phyloP scores from a whole-genome alignment of 148 eudicot genomes.

The Vaccinium macrocarpon region DNA sequence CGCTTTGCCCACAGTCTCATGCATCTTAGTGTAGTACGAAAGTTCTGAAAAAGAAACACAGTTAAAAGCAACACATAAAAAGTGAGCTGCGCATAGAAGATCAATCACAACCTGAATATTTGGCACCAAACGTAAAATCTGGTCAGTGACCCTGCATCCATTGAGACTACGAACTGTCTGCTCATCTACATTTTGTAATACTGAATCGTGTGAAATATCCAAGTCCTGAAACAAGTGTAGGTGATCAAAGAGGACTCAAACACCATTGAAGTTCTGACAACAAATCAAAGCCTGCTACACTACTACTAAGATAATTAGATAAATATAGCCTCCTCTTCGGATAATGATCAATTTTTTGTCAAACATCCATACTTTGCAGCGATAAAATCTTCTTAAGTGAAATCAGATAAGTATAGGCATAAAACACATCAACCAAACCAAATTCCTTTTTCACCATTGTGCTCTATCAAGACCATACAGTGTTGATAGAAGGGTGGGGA shows the following conservation, averaged over 20 bases:
- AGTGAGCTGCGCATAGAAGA: background rate
- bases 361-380: background rate
- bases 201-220: constrained; percentile 78
- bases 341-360: background rate
- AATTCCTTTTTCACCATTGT: background rate
- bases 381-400: background rate
- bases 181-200: constrained; percentile 80
- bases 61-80: background rate
- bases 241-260: background rate
- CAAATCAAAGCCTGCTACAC: background rate
- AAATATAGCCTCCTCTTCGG: background rate
- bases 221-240: constrained; percentile 50
- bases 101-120: constrained; percentile 58
- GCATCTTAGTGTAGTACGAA: constrained; percentile 87
- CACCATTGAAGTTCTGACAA: background rate
- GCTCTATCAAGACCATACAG: background rate
- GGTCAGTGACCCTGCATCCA: constrained; percentile 93
- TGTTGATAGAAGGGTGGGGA: background rate
- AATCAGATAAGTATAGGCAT: background rate
- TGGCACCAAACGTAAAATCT: constrained; percentile 78
- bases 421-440: background rate
- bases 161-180: constrained; percentile 92
- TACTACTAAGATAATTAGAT: background rate
- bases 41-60: constrained; percentile 40
- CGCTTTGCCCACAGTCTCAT: constrained; percentile 93